Conservation (phyloP, 2,329 filamentous ascomycete species). For the Colletotrichum truncatum region DNA sequence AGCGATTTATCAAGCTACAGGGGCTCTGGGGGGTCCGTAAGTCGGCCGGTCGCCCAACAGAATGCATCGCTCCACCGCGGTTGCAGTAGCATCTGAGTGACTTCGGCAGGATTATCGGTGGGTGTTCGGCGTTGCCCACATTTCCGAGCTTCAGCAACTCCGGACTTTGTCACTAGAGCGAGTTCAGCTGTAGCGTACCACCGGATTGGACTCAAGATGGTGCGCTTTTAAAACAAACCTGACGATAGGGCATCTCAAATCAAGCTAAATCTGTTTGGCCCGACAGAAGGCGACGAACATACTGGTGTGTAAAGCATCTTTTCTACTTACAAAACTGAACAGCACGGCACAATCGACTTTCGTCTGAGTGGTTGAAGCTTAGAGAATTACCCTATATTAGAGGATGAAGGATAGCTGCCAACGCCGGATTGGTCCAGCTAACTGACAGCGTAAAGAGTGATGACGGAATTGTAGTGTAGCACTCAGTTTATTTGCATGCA, state of each 20-base stretch:
- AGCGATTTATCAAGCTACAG: conserved; percentile 3
- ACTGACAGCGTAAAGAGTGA: neutral
- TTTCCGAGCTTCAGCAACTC: conserved; percentile 8
- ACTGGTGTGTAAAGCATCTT: no score
- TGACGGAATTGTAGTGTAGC: neutral
- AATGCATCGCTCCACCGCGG: conserved; percentile 12
- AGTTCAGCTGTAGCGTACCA: neutral
- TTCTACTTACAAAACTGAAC: no score
- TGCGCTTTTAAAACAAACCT: neutral
- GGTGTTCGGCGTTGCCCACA: conserved; percentile 16
- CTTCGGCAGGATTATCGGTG: neutral
- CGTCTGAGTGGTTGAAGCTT: no score
- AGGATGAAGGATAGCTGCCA: no score
- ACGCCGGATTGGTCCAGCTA: neutral
- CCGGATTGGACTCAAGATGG: neutral
- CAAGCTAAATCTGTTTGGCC: neutral
- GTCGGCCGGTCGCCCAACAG: conserved; percentile 18
- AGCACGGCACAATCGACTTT: no score
- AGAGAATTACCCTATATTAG: no score
- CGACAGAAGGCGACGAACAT: no score
- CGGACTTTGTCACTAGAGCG: conserved; percentile 17
- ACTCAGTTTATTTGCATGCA: neutral
- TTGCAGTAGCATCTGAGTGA: neutral
- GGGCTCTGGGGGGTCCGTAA: neutral
- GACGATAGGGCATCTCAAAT: neutral